Evolutionary conservation across 2,329 filamentous ascomycete genomes (phyloP), one percentile per base, ranked within the genome.

Genomic region (Pseudocercospora vitis): DNA sequence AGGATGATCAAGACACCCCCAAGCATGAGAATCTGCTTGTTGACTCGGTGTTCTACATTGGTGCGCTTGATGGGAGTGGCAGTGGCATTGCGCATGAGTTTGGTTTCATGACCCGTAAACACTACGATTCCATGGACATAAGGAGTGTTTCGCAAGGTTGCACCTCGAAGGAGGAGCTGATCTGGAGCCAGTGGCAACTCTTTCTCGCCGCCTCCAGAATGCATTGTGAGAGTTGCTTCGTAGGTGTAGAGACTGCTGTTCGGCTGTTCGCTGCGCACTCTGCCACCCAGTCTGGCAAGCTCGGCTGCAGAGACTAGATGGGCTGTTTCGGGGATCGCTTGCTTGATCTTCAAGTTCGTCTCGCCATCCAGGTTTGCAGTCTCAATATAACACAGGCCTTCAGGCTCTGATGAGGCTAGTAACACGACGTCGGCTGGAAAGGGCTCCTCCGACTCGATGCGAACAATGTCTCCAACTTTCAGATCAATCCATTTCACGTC

Each of bases 241-340:
- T 97, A 99, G 0, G 94, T 99, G 73, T 99, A 99, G 29, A 99
- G 78, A 72, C 91, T 97, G 76, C 91, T 96, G 78, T 99, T 99
- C 18, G 94, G 94, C 71, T 97, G 94, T 73, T 99, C 94, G 1
- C 92, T 97, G 65, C 89, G 87, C 64, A 99, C 78, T 58, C 88
- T 87, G 24, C 94, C 94, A 42, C 89, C 88, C 3, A 99, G 76
- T 57, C 92, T 82, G 68, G 90, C 89, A 58, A 99, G 77, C 65
- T 97, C 92, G 59, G 82, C 85, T 14, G 91, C 84, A 68, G 89
- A 96, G 55, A 99, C 91, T 68, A 96, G 79, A 56, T 87, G 80
- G 11, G 88, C 85, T 0, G 94, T 99, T 76, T 99, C 94, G 0
- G 94, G 92, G 50, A 96, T 85, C 1, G 86, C 92, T 75, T 99